Percentiles rank a stretch among this genome's conserved stretches.
These are phyloP conservation scores for Plasmodium relictum DNA, from an alignment of 169 alveolate genomes.

Conservation along the genomic window DNA sequence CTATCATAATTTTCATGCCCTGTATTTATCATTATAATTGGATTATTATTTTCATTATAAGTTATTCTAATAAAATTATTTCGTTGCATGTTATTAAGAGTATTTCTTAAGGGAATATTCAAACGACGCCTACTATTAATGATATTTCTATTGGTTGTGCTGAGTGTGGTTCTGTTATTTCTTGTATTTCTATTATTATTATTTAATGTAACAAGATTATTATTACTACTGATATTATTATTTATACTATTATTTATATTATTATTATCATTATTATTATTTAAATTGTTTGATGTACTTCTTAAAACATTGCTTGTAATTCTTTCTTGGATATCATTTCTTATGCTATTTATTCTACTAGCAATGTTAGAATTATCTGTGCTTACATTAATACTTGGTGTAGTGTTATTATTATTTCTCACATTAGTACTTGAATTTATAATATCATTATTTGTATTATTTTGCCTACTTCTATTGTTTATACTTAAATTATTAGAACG, in stretches of 20 bases:
- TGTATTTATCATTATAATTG: conserved; percentile 70
- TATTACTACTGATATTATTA: conserved; percentile 6
- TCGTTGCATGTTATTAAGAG: conserved; percentile 21
- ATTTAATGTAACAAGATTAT: background rate
- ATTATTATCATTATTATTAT: background rate
- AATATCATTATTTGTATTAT: background rate
- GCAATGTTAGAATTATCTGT: conserved; percentile 14
- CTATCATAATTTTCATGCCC: conserved; percentile 72
- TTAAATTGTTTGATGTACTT: conserved; percentile 17
- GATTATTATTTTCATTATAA: conserved; percentile 64
- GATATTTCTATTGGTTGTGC: conserved; percentile 15
- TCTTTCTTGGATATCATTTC: conserved; percentile 49
- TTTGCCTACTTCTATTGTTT: conserved; percentile 23
- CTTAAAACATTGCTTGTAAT: conserved; percentile 24
- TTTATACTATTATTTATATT: no score
- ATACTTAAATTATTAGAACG: conserved; percentile 17
- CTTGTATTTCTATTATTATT: conserved; percentile 10
- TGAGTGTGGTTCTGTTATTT: conserved; percentile 20
- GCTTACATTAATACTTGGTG: background rate
- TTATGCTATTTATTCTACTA: conserved; percentile 11
- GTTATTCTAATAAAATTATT: conserved; percentile 70
- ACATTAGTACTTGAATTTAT: background rate
- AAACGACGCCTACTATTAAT: conserved; percentile 44
- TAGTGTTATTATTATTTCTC: background rate
- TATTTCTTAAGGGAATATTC: conserved; percentile 36